Evolutionary conservation across 768 basidiomycete species (phyloP), one percentile per base, ranked within the genome.

Genomic region (Collybiopsis luxurians): DNA sequence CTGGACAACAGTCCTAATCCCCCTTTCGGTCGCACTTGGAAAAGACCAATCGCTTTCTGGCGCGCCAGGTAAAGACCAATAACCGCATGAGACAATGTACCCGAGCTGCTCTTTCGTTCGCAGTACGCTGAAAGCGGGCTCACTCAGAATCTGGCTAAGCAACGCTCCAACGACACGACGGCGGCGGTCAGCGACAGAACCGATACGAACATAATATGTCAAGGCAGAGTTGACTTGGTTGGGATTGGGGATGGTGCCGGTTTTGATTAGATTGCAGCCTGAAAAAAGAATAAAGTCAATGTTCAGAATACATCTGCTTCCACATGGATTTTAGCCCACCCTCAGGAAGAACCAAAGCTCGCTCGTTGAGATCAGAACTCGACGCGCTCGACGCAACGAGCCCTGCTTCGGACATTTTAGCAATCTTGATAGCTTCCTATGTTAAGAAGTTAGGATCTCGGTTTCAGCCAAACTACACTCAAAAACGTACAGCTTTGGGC

Each of bases 101-200:
- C 97, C 97, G 1, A 99, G 79, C 70, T 99, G 97, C 67, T 98
- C 93, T 67, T 92, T 87, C 3, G 95, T 98, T 27, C 97, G 87
- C 28, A 99, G 81, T 23, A 86, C 75, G 67, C 95, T 87, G 73
- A 98, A 99, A 10, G 90, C 83, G 1, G 95, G 96, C 64, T 99
- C 97, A n/a, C 80, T 76, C 36, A 95, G 78, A 56, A 98, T 89
- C 63, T 95, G 92, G 0, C 80, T 79, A 23, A 98, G 83, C 13
- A 99, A 79, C 2, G 84, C 73, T 23, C 87, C 79, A 1, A 79
- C 77, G 24, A 90, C 86, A 3, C 95, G 86, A 12, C 83, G 73
- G 19, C 69, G 78, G 45, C 83, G 79, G 66, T 95, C 84, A 6
- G 75, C 74, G 30, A 85, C 67, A 38, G 85, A 77, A 11, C 95